These are phyloP conservation scores for Fusarium sp. DNA, from an alignment of 2,329 filamentous ascomycete genomes.

Conservation along the genomic window DNA sequence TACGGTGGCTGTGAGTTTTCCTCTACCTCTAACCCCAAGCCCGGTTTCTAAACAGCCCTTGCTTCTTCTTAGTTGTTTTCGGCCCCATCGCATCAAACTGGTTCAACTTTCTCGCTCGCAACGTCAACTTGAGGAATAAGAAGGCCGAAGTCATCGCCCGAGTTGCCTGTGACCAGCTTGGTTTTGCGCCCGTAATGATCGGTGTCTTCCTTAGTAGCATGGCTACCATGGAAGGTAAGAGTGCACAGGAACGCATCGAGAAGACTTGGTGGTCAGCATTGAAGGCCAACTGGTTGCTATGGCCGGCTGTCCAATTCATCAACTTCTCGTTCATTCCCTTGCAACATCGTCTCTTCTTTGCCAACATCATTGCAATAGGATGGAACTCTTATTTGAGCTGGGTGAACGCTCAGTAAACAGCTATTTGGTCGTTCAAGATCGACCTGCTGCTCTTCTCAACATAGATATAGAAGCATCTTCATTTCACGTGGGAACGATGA, in stretches of 20 bases:
- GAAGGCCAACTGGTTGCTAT: constrained; percentile 87
- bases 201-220: constrained; percentile 85
- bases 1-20: constrained; percentile 78
- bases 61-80: constrained; percentile 73
- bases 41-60: constrained; percentile 10
- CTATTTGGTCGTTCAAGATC: background rate
- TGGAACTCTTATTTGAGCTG: constrained; percentile 76
- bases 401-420: constrained; percentile 63
- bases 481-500: constrained; percentile 16
- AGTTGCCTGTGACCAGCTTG: constrained; percentile 81
- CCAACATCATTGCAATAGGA: constrained; percentile 81
- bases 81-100: constrained; percentile 89
- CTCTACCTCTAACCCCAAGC: background rate
- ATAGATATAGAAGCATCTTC: constrained; percentile 40
- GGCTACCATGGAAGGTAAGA: constrained; percentile 81
- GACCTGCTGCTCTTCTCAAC: constrained; percentile 7
- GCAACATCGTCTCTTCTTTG: constrained; percentile 85
- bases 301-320: constrained; percentile 85
- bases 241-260: constrained; percentile 73
- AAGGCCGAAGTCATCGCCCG: constrained; percentile 80
- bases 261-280: constrained; percentile 79
- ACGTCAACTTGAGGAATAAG: constrained; percentile 72
- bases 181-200: constrained; percentile 89
- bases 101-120: constrained; percentile 82
- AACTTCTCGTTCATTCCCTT: constrained; percentile 92